phyloP scores from a whole-genome alignment of 139 green algal genomes.

The Mesotaenium endlicherianum region DNA sequence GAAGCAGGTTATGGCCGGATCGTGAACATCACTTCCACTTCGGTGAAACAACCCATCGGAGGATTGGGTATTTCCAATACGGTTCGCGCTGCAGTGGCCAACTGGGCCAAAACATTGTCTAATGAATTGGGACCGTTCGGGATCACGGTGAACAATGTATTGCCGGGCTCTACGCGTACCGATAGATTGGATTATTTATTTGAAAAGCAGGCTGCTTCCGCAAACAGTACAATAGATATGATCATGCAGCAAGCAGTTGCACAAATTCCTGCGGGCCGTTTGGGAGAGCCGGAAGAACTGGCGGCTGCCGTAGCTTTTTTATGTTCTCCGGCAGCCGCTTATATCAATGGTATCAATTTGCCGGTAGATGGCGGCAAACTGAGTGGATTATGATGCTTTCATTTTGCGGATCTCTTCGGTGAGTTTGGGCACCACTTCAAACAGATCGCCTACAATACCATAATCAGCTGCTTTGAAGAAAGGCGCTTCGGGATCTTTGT shows the following conservation, averaged over 20 bases:
- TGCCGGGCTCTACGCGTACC: not conserved
- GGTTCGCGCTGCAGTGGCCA: not conserved
- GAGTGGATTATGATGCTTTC: too few relatives aligned
- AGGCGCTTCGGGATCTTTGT: constrained; percentile 80
- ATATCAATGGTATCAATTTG: not conserved
- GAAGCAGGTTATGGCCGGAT: too few relatives aligned
- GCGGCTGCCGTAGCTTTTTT: not conserved
- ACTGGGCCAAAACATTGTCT: not conserved
- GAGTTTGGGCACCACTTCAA: constrained; percentile 74
- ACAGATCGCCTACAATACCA: constrained; percentile 77
- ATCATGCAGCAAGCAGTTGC: not conserved
- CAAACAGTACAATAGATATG: too few relatives aligned
- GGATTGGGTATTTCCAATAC: not conserved
- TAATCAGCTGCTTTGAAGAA: constrained; percentile 80
- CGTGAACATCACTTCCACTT: not conserved
- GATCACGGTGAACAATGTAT: not conserved
- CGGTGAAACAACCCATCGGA: not conserved
- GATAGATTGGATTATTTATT: not conserved
- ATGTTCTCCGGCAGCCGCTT: not conserved
- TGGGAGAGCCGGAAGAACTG: not conserved
- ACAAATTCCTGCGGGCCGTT: not conserved
- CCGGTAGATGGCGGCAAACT: not conserved
- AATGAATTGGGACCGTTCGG: not conserved
- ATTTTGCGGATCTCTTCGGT: too few relatives aligned
- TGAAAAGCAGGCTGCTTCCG: too few relatives aligned